Evolutionary conservation across 306 rosid genomes (phyloP), one percentile per base, ranked within the genome.

Genomic region (Lagenaria siceraria): DNA sequence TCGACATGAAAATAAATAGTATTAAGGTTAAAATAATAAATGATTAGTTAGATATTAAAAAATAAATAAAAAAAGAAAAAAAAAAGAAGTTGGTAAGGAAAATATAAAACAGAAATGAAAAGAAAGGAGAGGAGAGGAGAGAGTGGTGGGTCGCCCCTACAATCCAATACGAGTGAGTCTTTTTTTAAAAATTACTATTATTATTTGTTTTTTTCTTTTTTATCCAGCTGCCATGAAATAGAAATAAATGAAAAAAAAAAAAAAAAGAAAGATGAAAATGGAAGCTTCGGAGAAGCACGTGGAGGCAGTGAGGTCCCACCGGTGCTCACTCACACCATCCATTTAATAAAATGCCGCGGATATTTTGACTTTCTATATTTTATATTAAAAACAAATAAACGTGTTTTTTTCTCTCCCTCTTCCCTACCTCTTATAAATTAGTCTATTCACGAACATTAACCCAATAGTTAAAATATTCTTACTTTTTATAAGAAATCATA

Each of bases 241-340:
- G n/a, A 61, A 61, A 6, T 0, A 2, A 66, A 38, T 2, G 3
- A 29, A 29, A 29, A 29, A 29, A 29, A 29, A 49, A 5, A 14
- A 19, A 17, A 15, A 6, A 1, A 65, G 40, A 24, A 10, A 6
- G 1, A 53, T 66, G 74, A 68, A 71, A 71, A 51, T 51, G 29
- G 77, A 73, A 73, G 61, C 27, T 73, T 73, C 77, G 13, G 3
- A 27, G 77, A 73, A 73, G 61, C 77, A 73, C 77, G 62, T 73
- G 77, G 13, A 17, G 46, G 59, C 77, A 51, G 61, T 21, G 0
- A 9, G 77, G 62, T 73, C 77, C 77, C 62, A 43, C 38, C n/a
- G 33, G 33, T 43, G 13, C 49, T 36, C 70, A 62, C 42, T 18
- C 42, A 17, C 22, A 1, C 3, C 4, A 29, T 29, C 3, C 33